Evolutionary conservation across 2,329 filamentous ascomycete genomes (phyloP), one percentile per base, ranked within the genome.

Genomic region (Diaporthe amygdali): DNA sequence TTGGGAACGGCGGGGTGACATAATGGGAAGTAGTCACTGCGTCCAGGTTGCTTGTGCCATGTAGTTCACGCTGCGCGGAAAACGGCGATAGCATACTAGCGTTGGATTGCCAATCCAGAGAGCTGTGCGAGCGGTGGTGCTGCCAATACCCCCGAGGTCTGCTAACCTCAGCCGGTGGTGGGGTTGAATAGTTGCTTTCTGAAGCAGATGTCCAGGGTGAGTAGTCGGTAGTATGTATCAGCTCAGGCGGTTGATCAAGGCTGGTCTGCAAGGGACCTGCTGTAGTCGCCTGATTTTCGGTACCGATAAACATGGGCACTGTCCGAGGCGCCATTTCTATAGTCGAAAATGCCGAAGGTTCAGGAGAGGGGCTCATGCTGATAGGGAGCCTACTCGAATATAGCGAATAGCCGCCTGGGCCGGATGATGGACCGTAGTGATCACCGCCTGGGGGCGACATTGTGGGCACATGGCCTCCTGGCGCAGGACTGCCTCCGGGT

Each of bases 101-200:
- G 27, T 44, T 76, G 20, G 55, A 41, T 14, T 74, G 70, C 82
- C 82, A 84, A 25, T 80, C 78, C 1, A 75, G 71, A 22, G 76
- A 46, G 34, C 39, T 77, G 3, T 81, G 76, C 6, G 79, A 74
- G 12, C 75, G 76, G 20, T 74, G 75, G 17, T 74, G 75, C n/a
- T 77, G 73, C 77, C 72, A 76, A 22, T 59, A 49, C 27, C 74
- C 70, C 7, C 66, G 73, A 47, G 76, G 76, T 30, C 77, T 73
- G 2, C 79, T 75, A 54, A 77, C 79, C 17, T 84, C 84, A 49
- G 59, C 59, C 8, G 84, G 84, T 22, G 84, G 83, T n/a, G 84
- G 82, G 3, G 86, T 85, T 3, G 86, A 87, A 74, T 84, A 87
- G 30, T 79, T 80, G 76, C 85, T 87, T 54, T 84, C 84, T 9